Conservation (phyloP, 805 yeast species). For the Danielia oregonensis region DNA sequence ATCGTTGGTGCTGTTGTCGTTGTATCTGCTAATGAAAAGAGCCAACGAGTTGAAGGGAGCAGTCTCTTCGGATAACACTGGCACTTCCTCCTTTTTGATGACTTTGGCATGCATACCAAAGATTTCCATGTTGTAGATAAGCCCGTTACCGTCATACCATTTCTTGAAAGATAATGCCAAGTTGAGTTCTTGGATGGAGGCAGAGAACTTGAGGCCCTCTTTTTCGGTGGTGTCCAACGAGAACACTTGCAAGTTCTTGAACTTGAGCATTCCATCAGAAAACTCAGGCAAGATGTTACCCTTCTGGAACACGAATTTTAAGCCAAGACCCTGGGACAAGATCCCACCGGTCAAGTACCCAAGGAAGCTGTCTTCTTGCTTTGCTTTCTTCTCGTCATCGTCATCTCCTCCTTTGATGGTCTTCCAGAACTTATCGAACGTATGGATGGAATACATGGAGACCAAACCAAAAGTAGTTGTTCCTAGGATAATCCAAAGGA, state of each 20-base stretch:
- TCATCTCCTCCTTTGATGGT: slow-evolving; percentile 18
- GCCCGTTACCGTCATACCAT: slow-evolving; percentile 55
- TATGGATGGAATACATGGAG: slow-evolving; percentile 42
- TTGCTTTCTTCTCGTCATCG: slow-evolving; percentile 17
- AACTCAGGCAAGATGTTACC: slow-evolving; percentile 40
- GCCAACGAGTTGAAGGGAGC: slow-evolving; percentile 23
- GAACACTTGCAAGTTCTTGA: slow-evolving; percentile 35
- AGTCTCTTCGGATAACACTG: background rate
- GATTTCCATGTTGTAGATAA: slow-evolving; percentile 46
- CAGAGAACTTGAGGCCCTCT: slow-evolving; percentile 22
- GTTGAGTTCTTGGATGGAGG: slow-evolving; percentile 40
- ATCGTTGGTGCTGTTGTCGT: slow-evolving; percentile 30
- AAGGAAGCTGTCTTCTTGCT: slow-evolving; percentile 25
- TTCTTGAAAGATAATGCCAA: slow-evolving; percentile 47
- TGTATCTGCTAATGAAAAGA: slow-evolving; percentile 20
- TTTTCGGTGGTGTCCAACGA: slow-evolving; percentile 9
- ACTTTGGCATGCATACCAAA: slow-evolving; percentile 45
- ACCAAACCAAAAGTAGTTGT: slow-evolving; percentile 55
- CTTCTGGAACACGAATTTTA: slow-evolving; percentile 34
- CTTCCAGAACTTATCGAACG: slow-evolving; percentile 25
- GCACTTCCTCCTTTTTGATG: slow-evolving; percentile 14
- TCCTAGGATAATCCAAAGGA: slow-evolving; percentile 52
- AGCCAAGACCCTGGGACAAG: slow-evolving; percentile 38
- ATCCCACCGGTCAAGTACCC: slow-evolving; percentile 33
- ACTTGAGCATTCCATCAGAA: slow-evolving; percentile 47